Evolutionary conservation across 768 basidiomycete species (phyloP).

Genomic region (Rhizopogon sp.): DNA sequence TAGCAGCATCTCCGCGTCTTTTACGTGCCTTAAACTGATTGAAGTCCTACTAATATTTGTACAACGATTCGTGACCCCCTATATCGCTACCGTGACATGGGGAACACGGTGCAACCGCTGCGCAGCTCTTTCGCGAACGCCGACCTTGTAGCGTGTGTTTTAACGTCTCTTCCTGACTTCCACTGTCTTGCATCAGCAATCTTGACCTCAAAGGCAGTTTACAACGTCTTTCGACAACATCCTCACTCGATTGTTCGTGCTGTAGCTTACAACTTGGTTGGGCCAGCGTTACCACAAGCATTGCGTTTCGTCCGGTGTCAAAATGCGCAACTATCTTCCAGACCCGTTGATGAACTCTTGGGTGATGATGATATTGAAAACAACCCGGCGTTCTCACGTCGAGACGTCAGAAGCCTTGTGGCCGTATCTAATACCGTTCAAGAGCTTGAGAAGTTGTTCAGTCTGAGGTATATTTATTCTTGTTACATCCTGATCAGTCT

Average conservation of each 20-base stretch:
- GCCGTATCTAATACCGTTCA: conserved; percentile 12
- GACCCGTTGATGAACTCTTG: neutral
- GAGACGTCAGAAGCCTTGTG: conserved; percentile 16
- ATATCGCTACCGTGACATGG: neutral
- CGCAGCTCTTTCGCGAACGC: conserved; percentile 10
- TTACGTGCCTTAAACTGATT: neutral
- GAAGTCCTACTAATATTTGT: neutral
- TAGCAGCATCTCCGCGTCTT: neutral
- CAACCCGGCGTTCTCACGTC: conserved; percentile 10
- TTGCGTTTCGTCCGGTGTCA: conserved; percentile 17
- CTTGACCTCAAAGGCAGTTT: conserved; percentile 11
- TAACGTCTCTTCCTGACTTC: conserved; percentile 16
- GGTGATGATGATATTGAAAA: conserved; percentile 10
- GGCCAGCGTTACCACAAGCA: conserved; percentile 22
- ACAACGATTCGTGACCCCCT: neutral
- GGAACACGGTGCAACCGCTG: neutral
- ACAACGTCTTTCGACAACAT: conserved; percentile 15
- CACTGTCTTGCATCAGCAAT: conserved; percentile 14
- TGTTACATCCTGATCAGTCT: neutral
- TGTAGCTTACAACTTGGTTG: conserved; percentile 16
- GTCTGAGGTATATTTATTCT: conserved; percentile 14
- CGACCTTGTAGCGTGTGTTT: conserved; percentile 20
- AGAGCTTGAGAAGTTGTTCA: conserved; percentile 12
- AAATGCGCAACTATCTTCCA: neutral
- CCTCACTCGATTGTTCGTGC: conserved; percentile 15